Evolutionary conservation across 768 basidiomycete genomes (phyloP), one percentile per base, ranked within the genome.

Genomic region (Rhizopogon vulgaris): DNA sequence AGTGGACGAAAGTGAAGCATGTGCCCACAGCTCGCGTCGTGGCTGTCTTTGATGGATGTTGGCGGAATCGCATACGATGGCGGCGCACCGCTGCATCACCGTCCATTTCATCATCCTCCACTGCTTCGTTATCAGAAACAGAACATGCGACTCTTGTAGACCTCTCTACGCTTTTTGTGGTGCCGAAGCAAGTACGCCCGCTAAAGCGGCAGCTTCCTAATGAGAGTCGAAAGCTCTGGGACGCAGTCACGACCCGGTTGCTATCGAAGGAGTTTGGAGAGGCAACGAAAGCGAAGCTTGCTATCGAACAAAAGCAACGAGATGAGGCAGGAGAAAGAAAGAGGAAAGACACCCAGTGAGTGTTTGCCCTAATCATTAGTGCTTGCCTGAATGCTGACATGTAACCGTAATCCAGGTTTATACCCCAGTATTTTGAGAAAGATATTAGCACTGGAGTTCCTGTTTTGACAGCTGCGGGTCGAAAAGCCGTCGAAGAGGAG

Each of bases 181-280:
- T 95, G 14, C 94, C 93, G 10, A 98, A 97, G 78, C 62, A 63
- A 8, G 92, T 98, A 49, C 79, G 95, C 11, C 86, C 93, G 6
- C 59, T 98, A 48, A 80, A 83, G 58, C 79, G 79, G 65, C 96
- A 98, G 66, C 75, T 83, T 14, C 77, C 82, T 6, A 71, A 77
- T 51, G 96, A 98, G 73, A 94, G 92, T 55, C 74, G 93, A 53
- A 82, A 80, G 72, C 67, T 98, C 49, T 98, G 96, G 96, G 83
- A 87, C 52, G 78, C 66, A 49, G 90, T 97, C 18, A 95, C 94
- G 47, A 75, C 71, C 41, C 73, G 78, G 53, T 69, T 98, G 52
- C 45, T 89, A 40, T 78, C 72, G 63, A 98, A 96, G 78, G 89
- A 94, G 63, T 99, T 80, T 69, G 77, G 80, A 22, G 91, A 94